Evolutionary conservation across 257 asterid species (phyloP).

Genomic region (Fraxinus americana): DNA sequence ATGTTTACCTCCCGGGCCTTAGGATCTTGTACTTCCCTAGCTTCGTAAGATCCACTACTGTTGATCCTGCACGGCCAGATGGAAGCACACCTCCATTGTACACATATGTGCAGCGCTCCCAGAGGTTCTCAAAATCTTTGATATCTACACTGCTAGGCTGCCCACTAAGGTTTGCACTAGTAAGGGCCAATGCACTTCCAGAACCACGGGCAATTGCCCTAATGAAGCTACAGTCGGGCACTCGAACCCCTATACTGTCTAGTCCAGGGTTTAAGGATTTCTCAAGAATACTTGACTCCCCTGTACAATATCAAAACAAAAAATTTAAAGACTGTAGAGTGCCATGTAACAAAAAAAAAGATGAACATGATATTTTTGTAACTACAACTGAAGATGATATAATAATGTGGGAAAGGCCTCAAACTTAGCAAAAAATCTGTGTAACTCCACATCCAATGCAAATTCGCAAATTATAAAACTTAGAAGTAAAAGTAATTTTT

Average conservation of each 20-base stretch:
- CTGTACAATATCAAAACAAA: constrained; percentile 33
- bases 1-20: constrained; percentile 79
- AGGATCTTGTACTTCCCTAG: constrained; percentile 74
- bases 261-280: constrained; percentile 81
- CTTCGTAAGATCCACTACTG: constrained; percentile 75
- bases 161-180: constrained; percentile 91
- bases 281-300: constrained; percentile 77
- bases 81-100: constrained; percentile 87
- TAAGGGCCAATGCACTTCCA: constrained; percentile 79
- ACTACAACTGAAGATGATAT: background rate
- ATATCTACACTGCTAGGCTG: constrained; percentile 80
- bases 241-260: constrained; percentile 83
- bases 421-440: background rate
- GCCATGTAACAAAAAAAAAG: background rate
- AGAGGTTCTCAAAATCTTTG: constrained; percentile 73
- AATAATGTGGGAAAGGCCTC: background rate
- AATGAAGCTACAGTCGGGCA: constrained; percentile 71
- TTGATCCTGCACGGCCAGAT: constrained; percentile 87
- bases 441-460: background rate
- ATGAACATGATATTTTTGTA: background rate
- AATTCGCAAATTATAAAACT: background rate
- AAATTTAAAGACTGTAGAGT: background rate
- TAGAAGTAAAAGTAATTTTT: too few relatives aligned
- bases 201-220: constrained; percentile 75
- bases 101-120: constrained; percentile 72